Base-by-base conservation (phyloP, 805 yeast genomes). In the Lachancea nothofagi region DNA sequence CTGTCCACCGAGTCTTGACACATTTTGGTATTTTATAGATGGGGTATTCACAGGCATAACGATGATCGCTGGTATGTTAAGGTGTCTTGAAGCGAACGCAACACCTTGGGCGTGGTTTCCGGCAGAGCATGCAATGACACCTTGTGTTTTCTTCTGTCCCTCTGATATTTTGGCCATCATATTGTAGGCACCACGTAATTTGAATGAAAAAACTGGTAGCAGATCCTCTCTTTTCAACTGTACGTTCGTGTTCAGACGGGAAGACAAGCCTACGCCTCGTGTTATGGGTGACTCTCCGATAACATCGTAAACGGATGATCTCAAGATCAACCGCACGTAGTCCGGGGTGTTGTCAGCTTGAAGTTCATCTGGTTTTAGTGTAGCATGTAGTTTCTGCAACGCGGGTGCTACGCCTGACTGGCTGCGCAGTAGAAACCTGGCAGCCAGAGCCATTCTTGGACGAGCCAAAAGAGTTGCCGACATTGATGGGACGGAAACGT, bases 41-140 rank as follows among this genome's bases (percentile, higher is more conserved):
- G 99, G 98, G 0, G 98, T 93, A 2, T 94, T 90, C 2, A 86
- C 80, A 2, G 99, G 99, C 99, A 93, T 93, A 33, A 93, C 97
- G 39, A 93, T 93, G 4, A 97, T 90, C 3, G 97, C 90, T 3
- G 96, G 93, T 38, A 93, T 87, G 20, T 81, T 82, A 55, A 93
- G 69, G 44, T 81, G 77, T 44, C 77, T 78, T 3, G 97, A 96
- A 17, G 95, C 83, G 59, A 65, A 90, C 0, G 98, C 98, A 10
- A 93, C 97, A 50, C 99, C 99, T 61, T 93, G 99, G 1, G 99
- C 99, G 54, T 93, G 99, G 63, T 93, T 93, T 25, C 99, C 99
- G 3, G 99, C 99, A 22, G 97, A 87, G 55, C 97, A 93, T 0
- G 97, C 97, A 58, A 94, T 83, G 40, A 93, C 97, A 52, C 99